A percentile compares a stretch with the other conserved stretches of the same genome.
Conservation (phyloP, 768 basidiomycete genomes). For the Tricholoma sp. region DNA sequence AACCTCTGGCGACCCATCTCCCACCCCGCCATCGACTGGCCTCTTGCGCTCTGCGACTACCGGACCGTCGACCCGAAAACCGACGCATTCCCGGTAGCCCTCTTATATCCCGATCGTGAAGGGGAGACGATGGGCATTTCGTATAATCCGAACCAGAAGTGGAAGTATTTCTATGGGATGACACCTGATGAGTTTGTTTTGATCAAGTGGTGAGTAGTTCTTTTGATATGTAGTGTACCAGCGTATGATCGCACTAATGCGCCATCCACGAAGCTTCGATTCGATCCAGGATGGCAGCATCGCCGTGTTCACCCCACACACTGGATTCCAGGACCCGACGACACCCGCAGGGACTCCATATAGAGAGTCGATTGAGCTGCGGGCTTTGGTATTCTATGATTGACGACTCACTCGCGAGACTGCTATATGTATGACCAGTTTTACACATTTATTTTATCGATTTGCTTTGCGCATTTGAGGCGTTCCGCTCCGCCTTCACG, state of each 20-base stretch:
- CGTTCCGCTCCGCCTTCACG: no score
- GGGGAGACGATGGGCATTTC: conserved; percentile 48
- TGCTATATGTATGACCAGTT: no score
- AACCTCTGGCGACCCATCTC: conserved; percentile 58
- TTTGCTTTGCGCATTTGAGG: no score
- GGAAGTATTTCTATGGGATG: conserved; percentile 47
- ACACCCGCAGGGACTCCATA: conserved; percentile 38
- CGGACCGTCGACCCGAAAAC: conserved; percentile 34
- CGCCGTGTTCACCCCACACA: conserved; percentile 47
- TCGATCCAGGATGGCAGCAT: conserved; percentile 35
- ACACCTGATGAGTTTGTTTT: conserved; percentile 44
- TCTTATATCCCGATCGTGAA: conserved; percentile 44
- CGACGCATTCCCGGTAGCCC: conserved; percentile 39
- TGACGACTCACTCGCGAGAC: conserved; percentile 9
- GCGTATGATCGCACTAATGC: neutral
- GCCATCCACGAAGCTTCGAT: conserved; percentile 27
- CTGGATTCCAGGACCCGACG: conserved; percentile 42
- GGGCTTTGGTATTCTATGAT: conserved; percentile 51
- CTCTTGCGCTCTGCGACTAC: conserved; percentile 48
- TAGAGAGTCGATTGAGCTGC: conserved; percentile 48
- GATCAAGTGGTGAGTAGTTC: conserved; percentile 44
- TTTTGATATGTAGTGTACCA: neutral
- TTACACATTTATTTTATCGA: no score
- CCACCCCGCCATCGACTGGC: conserved; percentile 43
- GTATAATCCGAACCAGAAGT: conserved; percentile 42